A percentile compares a stretch with the other conserved stretches of the same genome.
Evolutionary conservation across 2,329 filamentous ascomycete species (phyloP).

Genomic region (Septoria petroselini): DNA sequence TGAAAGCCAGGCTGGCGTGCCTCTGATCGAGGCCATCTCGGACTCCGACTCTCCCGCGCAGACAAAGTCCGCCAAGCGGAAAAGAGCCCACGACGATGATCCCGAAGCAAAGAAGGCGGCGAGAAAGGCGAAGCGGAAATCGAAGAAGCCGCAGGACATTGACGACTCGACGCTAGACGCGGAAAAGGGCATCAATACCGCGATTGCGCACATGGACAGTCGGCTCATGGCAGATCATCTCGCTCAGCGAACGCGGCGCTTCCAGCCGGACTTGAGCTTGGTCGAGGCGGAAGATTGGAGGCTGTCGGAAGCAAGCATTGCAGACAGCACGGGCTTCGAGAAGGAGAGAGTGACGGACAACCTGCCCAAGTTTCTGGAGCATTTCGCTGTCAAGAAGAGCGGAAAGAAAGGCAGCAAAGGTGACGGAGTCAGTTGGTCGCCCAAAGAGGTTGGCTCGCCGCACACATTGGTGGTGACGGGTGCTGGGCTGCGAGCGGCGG

Average conservation of each 20-base stretch:
- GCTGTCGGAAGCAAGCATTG: conserved; percentile 69
- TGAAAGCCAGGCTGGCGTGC: conserved; percentile 44
- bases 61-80: conserved; percentile 40
- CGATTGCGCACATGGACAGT: conserved; percentile 78
- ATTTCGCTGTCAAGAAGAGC: conserved; percentile 46
- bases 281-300: conserved; percentile 82
- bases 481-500: conserved; percentile 80
- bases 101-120: conserved; percentile 39
- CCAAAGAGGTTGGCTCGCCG: conserved; percentile 59
- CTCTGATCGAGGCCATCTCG: conserved; percentile 45
- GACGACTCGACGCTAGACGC: conserved; percentile 57
- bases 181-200: conserved; percentile 64
- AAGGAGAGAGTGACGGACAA: conserved; percentile 66
- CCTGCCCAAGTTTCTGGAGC: conserved; percentile 74
- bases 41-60: conserved; percentile 33
- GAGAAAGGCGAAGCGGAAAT: conserved; percentile 60
- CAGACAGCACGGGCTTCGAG: conserved; percentile 74
- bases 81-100: conserved; percentile 38
- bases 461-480: conserved; percentile 88
- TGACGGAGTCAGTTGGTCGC: conserved; percentile 58
- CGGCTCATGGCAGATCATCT: conserved; percentile 81
- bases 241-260: conserved; percentile 71
- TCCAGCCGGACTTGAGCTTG: conserved; percentile 74
- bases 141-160: conserved; percentile 58
- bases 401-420: conserved; percentile 39